These are phyloP conservation scores for Eucalyptus pauciflora DNA, from an alignment of 345 rosid species.

Conservation along the genomic window DNA sequence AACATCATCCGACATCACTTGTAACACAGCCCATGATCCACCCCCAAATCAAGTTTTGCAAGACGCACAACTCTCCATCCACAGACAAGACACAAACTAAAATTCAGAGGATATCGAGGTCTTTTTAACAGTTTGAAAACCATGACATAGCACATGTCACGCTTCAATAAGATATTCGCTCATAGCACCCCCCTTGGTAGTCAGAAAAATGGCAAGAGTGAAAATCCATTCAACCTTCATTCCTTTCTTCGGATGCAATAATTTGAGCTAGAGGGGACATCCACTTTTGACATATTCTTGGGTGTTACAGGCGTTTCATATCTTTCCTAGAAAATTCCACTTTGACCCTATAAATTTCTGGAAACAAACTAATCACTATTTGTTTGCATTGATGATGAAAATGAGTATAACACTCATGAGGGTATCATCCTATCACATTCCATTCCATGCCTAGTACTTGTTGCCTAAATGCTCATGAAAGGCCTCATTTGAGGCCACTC, in stretches of 20 bases:
- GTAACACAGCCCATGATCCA: not conserved
- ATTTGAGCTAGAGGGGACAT: not conserved
- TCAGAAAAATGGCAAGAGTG: not conserved
- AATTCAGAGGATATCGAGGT: not conserved
- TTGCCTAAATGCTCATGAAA: not conserved
- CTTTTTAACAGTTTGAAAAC: not conserved
- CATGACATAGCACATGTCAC: not conserved
- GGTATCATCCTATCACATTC: not conserved
- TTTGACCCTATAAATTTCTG: not conserved
- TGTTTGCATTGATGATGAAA: not conserved
- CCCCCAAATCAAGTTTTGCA: not conserved
- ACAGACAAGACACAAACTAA: not conserved
- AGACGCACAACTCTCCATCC: not conserved
- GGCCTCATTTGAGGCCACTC: not conserved
- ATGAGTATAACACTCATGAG: not conserved
- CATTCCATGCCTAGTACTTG: not conserved
- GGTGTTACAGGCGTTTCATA: not conserved
- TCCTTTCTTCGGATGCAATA: not conserved
- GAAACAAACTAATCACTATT: not conserved
- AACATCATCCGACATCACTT: not conserved
- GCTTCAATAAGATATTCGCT: not conserved
- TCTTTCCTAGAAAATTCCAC: not conserved
- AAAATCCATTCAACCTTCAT: not conserved
- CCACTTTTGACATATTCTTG: not conserved
- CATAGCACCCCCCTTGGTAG: not conserved